Evolutionary conservation across 805 yeast species (phyloP).

Genomic region (Kuraishia hungarica): DNA sequence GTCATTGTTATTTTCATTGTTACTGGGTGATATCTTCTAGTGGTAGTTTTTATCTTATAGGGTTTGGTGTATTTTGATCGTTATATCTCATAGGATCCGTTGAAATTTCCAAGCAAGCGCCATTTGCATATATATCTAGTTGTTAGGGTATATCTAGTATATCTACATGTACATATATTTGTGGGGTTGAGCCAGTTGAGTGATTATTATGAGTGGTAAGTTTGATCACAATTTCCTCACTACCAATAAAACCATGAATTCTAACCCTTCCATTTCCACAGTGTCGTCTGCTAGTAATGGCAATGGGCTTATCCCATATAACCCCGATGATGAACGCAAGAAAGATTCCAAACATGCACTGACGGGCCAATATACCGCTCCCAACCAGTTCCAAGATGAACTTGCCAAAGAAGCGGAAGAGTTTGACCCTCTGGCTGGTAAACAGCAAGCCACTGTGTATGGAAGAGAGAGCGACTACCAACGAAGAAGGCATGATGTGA

Average conservation of each 20-base stretch:
- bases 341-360: not conserved
- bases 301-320: not conserved
- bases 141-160: too few relatives aligned
- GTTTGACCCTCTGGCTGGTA: constrained; percentile 14
- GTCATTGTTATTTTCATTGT: too few relatives aligned
- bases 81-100: too few relatives aligned
- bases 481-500: constrained; percentile 21
- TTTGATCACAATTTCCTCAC: too few relatives aligned
- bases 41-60: too few relatives aligned
- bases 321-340: not conserved
- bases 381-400: constrained; percentile 8
- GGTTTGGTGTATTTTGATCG: too few relatives aligned
- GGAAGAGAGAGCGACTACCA: constrained; percentile 41
- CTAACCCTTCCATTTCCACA: not conserved
- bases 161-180: too few relatives aligned
- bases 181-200: too few relatives aligned
- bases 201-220: not conserved
- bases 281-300: not conserved
- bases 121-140: too few relatives aligned
- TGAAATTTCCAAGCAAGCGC: too few relatives aligned
- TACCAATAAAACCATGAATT: not conserved
- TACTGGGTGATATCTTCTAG: too few relatives aligned
- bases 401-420: constrained; percentile 13
- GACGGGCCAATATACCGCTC: constrained; percentile 9
- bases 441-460: constrained; percentile 17